Evolutionary conservation across 2,329 filamentous ascomycete genomes (phyloP).

Genomic region (Pezizomycotina sp.): DNA sequence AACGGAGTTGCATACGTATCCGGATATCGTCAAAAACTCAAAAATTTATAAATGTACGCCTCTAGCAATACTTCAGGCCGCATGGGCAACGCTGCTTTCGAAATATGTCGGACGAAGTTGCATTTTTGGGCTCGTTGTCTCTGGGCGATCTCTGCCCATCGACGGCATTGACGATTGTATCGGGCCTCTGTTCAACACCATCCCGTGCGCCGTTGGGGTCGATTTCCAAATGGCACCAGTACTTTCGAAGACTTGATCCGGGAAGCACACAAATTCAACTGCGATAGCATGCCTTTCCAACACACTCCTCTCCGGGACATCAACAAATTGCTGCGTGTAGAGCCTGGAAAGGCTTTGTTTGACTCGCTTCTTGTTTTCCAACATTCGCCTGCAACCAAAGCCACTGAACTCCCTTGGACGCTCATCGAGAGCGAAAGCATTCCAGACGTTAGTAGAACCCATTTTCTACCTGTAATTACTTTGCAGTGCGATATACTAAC

Average conservation of each 20-base stretch:
- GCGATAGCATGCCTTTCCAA: slow-evolving; percentile 52
- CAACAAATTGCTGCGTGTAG: slow-evolving; percentile 55
- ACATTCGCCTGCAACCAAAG: slow-evolving; percentile 30
- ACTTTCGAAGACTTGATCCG: slow-evolving; percentile 46
- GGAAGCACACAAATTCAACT: slow-evolving; percentile 55
- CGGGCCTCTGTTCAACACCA: slow-evolving; percentile 78
- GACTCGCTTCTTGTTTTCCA: slow-evolving; percentile 75
- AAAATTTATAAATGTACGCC: slow-evolving; percentile 51
- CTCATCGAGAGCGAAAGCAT: slow-evolving; percentile 34
- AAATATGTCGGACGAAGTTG: slow-evolving; percentile 34
- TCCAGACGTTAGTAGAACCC: slow-evolving; percentile 28
- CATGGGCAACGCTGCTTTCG: slow-evolving; percentile 51
- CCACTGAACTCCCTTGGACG: slow-evolving; percentile 38
- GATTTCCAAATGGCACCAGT: slow-evolving; percentile 26
- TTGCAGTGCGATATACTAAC: slow-evolving; percentile 16
- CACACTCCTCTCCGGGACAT: slow-evolving; percentile 65
- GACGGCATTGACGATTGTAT: slow-evolving; percentile 49
- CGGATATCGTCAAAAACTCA: slow-evolving; percentile 38
- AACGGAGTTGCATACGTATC: slow-evolving; percentile 28
- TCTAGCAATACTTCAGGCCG: slow-evolving; percentile 61
- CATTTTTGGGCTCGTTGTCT: slow-evolving; percentile 58
- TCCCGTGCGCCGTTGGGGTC: slow-evolving; percentile 48
- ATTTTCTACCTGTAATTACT: not conserved
- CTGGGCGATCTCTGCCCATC: slow-evolving; percentile 57
- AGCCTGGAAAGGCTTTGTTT: slow-evolving; percentile 44